These are phyloP conservation scores for Phaeophleospora eucalypticola DNA, from an alignment of 2,329 filamentous ascomycete species.

Conservation along the genomic window DNA sequence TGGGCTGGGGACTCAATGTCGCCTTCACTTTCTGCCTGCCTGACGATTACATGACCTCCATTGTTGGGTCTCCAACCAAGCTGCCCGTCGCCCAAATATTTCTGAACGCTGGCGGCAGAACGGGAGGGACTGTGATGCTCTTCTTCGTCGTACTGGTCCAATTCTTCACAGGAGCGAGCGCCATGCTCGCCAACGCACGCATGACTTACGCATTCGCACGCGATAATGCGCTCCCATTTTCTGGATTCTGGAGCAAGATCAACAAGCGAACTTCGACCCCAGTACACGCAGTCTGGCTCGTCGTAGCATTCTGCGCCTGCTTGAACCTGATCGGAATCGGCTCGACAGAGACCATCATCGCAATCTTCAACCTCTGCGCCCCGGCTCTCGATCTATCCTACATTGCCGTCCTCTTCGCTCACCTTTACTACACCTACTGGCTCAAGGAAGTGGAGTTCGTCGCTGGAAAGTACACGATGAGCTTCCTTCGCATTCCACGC, in stretches of 20 bases:
- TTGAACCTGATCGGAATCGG: slow-evolving; percentile 53
- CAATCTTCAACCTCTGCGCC: slow-evolving; percentile 47
- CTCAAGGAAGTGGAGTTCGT: slow-evolving; percentile 50
- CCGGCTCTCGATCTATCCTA: slow-evolving; percentile 52
- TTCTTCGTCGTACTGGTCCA: slow-evolving; percentile 55
- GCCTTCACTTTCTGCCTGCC: slow-evolving; percentile 60
- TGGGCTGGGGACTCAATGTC: slow-evolving; percentile 62
- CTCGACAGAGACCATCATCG: slow-evolving; percentile 47
- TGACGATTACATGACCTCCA: slow-evolving; percentile 49
- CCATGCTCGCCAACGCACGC: slow-evolving; percentile 57
- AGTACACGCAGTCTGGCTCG: slow-evolving; percentile 61
- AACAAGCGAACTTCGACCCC: slow-evolving; percentile 55
- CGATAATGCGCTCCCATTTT: slow-evolving; percentile 38
- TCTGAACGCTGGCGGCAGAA: slow-evolving; percentile 51
- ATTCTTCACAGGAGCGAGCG: slow-evolving; percentile 61
- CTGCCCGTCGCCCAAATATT: slow-evolving; percentile 55
- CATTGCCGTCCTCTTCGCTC: slow-evolving; percentile 41
- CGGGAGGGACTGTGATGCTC: slow-evolving; percentile 23
- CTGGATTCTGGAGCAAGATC: slow-evolving; percentile 37
- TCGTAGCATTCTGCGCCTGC: slow-evolving; percentile 54
- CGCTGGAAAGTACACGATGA: not conserved
- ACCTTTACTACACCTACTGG: slow-evolving; percentile 42
- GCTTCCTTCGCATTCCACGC: not conserved
- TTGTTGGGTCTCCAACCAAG: slow-evolving; percentile 56
- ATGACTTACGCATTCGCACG: slow-evolving; percentile 39